Conservation (phyloP, 129 eudicot genomes). For the Pulicaria dysenterica region DNA sequence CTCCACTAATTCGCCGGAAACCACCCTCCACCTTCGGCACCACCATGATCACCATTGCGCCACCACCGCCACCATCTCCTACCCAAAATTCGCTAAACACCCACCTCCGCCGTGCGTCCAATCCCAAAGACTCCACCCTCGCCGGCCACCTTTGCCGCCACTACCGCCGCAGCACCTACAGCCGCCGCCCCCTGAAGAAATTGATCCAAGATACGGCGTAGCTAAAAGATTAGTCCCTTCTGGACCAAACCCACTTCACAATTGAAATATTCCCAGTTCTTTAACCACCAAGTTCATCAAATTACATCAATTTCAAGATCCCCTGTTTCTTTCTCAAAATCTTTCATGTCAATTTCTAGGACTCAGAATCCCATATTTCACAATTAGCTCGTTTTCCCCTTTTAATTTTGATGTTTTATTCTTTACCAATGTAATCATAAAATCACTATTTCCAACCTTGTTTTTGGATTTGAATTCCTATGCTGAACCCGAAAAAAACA, state of each 20-base stretch:
- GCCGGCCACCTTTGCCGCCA: conserved; percentile 38
- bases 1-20: conserved; percentile 24
- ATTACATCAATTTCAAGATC: conserved; percentile 20
- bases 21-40: conserved; percentile 20
- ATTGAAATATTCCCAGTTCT: conserved; percentile 35
- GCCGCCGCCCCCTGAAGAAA: conserved; percentile 47
- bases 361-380: conserved; percentile 13
- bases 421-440: not conserved
- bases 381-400: conserved; percentile 4
- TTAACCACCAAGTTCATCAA: conserved; percentile 2
- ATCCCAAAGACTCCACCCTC: conserved; percentile 42
- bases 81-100: conserved; percentile 12
- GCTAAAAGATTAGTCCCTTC: conserved; percentile 85
- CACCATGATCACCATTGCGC: conserved; percentile 27
- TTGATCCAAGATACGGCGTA: conserved; percentile 87
- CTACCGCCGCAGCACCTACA: conserved; percentile 32
- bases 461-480: conserved; percentile 50
- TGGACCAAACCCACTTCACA: conserved; percentile 97
- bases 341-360: conserved; percentile 27
- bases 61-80: conserved; percentile 40
- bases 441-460: conserved; percentile 69
- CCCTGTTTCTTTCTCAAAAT: not conserved
- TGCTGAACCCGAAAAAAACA: not conserved
- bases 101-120: conserved; percentile 36
- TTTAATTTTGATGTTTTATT: conserved; percentile 11